Evolutionary conservation across 495 filamentous ascomycete species (phyloP).

Genomic region (Glutinoglossum americanum): DNA sequence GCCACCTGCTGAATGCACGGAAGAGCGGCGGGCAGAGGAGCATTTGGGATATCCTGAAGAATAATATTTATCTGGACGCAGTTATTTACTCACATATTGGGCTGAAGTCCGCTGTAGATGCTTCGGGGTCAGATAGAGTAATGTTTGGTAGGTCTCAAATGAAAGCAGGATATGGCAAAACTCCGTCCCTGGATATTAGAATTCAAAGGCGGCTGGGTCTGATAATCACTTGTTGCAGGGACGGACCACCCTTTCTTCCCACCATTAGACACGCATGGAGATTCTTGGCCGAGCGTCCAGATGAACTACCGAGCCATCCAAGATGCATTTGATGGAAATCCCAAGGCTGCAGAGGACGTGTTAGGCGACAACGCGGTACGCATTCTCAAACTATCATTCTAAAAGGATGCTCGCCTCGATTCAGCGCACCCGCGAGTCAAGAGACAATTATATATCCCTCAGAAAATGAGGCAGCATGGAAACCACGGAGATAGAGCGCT

Average conservation of each 20-base stretch:
- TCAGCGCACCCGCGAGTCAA: too few species aligned
- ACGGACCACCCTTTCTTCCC: constrained; percentile 96
- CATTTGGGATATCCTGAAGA: constrained; percentile 61
- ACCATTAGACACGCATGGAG: constrained; percentile 33
- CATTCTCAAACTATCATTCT: neutral
- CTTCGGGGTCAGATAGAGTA: constrained; percentile 39
- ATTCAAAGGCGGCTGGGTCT: constrained; percentile 1
- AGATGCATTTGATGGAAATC: constrained; percentile 12
- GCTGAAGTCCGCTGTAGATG: constrained; percentile 47
- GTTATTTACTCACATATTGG: constrained; percentile 62
- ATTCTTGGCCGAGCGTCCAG: constrained; percentile 64
- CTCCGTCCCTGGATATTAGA: neutral
- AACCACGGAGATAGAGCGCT: too few species aligned
- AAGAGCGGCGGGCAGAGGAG: constrained; percentile 22
- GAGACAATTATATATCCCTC: too few species aligned
- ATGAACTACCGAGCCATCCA: constrained; percentile 38
- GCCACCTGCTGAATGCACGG: constrained; percentile 32
- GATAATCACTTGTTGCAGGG: constrained; percentile 18
- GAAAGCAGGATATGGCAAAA: neutral
- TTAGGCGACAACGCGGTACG: constrained; percentile 1
- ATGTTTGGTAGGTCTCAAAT: constrained; percentile 39
- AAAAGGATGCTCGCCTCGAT: neutral
- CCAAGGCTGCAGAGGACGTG: neutral
- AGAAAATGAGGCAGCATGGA: too few species aligned
- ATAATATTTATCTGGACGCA: constrained; percentile 82